Conservation (phyloP, 371 early-diverging fungal species). For the Chytridium lagenaria region DNA sequence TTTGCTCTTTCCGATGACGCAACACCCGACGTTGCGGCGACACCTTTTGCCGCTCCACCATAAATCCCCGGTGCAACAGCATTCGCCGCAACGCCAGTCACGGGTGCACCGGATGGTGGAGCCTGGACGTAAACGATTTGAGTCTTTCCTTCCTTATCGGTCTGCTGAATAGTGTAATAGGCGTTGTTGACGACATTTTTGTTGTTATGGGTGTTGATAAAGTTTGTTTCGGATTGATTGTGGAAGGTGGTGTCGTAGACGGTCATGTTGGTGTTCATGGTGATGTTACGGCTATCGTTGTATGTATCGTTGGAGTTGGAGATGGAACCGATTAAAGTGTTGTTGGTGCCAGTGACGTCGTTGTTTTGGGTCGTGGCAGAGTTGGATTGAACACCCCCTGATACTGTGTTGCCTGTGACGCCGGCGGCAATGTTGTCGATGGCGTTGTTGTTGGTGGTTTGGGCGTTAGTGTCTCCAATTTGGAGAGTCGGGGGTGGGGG, state of each 20-base stretch:
- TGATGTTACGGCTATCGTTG: not conserved
- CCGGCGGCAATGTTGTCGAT: not conserved
- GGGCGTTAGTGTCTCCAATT: not conserved
- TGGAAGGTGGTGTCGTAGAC: constrained; percentile 12
- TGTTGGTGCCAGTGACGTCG: not conserved
- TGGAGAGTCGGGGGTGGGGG: not conserved
- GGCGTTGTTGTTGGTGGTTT: not conserved
- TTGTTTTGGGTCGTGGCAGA: constrained; percentile 10
- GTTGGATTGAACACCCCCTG: constrained; percentile 2
- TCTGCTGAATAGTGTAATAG: not conserved
- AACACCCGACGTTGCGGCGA: not conserved
- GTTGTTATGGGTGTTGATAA: not conserved
- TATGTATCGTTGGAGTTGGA: not conserved
- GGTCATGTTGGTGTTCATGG: not conserved
- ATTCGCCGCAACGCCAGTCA: not conserved
- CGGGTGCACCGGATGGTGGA: not conserved
- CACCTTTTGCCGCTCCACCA: no score
- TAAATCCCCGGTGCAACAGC: not conserved
- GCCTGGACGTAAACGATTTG: constrained; percentile 1
- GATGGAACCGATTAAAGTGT: not conserved
- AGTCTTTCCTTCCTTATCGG: not conserved
- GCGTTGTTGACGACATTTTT: not conserved
- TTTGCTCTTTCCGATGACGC: not conserved
- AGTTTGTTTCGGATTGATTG: constrained; percentile 1
- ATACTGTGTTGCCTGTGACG: not conserved